Base-by-base conservation (phyloP, 2,329 filamentous ascomycete genomes). In the Neodidymelliopsis sp. region DNA sequence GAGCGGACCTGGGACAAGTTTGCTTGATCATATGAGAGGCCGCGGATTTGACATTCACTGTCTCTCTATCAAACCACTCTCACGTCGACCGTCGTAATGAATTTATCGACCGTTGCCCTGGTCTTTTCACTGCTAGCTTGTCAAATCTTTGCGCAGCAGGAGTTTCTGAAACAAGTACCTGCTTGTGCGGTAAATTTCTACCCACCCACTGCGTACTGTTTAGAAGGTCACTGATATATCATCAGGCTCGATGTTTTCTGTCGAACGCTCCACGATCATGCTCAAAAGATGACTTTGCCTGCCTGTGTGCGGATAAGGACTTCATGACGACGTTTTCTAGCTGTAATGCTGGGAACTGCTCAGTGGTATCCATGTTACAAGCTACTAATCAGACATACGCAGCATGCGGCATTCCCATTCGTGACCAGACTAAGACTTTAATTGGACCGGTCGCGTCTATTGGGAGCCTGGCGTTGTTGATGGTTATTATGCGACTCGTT, bases 291-390 rank as follows among this genome's bases (percentile, higher is more conserved):
- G 65, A 70, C 22, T 34, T 67, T 15, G 34, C 29, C 27, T 71
- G 66, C 39, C 59, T 71, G 11, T 71, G 67, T 49, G 30, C 53
- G 4, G 63, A 71, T 42, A 28, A 15, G 15, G 34, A 40, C 7
- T 66, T 69, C 41, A 56, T 65, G 52, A 47, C 31, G 10, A 41
- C 55, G 25, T 55, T 60, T 9, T 52, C 48, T n/a, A 48, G 45
- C 19, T 71, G 66, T 44, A 68, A 62, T 45, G 39, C 60, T 6
- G 60, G 48, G 35, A 69, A 66, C 19, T 71, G 67, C 39, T 60
- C 65, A 4, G 59, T 69, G 7, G 49, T 68, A 16, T 59, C 68
- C 2, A 51, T 57, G 23, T 40, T 69, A 19, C 53, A 55, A 46
- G 41, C 62, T 6, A 61, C 60, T 4, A 65, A 65, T 43, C 49